Conservation (phyloP, 148 eudicot species). For the Silene conica region DNA sequence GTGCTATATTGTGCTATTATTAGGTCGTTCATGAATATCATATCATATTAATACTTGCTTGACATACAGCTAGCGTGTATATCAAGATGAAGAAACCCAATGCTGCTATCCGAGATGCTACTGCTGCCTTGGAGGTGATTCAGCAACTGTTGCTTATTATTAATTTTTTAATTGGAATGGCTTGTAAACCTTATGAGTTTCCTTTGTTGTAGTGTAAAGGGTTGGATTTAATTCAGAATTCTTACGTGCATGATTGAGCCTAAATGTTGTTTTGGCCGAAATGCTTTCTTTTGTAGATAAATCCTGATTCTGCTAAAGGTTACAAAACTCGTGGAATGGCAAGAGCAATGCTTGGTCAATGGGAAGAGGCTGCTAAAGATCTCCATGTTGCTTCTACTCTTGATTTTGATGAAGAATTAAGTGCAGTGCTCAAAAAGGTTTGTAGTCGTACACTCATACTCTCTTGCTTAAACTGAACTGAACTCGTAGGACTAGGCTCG, state of each 20-base stretch:
- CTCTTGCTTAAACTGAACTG: neutral
- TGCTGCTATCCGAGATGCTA: slow-evolving; percentile 94
- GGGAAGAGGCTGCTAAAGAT: slow-evolving; percentile 95
- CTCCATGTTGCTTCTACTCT: slow-evolving; percentile 78
- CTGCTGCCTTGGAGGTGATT: slow-evolving; percentile 74
- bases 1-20: neutral
- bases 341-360: slow-evolving; percentile 82
- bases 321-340: slow-evolving; percentile 86
- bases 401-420: slow-evolving; percentile 85
- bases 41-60: neutral
- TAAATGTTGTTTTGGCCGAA: neutral
- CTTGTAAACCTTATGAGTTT: too few species aligned
- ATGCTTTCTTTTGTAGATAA: slow-evolving; percentile 41
- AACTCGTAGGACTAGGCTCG: neutral
- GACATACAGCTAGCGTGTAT: slow-evolving; percentile 58
- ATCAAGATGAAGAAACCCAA: slow-evolving; percentile 93
- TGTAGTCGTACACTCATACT: neutral
- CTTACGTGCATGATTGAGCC: neutral
- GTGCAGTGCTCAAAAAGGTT: slow-evolving; percentile 64
- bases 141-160: neutral
- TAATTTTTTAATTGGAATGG: too few species aligned
- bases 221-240: neutral
- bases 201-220: neutral
- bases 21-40: neutral
- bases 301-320: slow-evolving; percentile 94